Evolutionary conservation across 768 basidiomycete genomes (phyloP), one percentile per base, ranked within the genome.

Genomic region (Trametes meyenii): DNA sequence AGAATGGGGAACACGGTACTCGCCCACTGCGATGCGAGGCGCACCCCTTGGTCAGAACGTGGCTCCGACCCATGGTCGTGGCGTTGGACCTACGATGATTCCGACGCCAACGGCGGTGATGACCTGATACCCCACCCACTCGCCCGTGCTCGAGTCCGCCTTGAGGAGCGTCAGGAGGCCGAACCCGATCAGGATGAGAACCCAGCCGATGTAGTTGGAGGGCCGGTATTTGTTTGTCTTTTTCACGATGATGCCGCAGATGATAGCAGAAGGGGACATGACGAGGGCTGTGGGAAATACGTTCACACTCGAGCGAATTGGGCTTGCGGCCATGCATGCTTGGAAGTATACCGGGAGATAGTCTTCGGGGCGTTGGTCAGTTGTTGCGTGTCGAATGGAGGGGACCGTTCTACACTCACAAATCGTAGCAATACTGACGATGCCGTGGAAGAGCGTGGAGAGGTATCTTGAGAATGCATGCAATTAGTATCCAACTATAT

Each of bases 341-440:
- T 81, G 81, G 65, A 78, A 81, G 66, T 77, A 81, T 14, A 78
- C 75, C 2, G 78, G 78, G 4, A 76, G 65, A 62, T 77, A 80
- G 64, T 76, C 77, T 75, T 69, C 39, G 50, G 13, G 17, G 12
- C 50, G 26, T 24, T 19, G 7, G 44, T n/a, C 3, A 3, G 44
- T 21, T n/a, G n/a, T 11, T 5, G 8, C 42, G n/a, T 43, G 5
- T 43, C 6, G 42, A 11, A 43, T 43, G 42, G 7, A 43, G 38
- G 7, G 38, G 14, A 7, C 8, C 38, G 7, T 14, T 21, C 19
- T 45, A 45, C 8, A 58, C 68, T 56, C 55, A 75, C 73, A 76
- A 16, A 70, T 55, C 21, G 58, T 44, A 3, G 66, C 35, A 1
- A 70, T 40, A 16, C 55, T 56, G 24, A 56, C 54, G 16, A 70